Conservation (phyloP, 306 rosid genomes). For the Prunus mume region DNA sequence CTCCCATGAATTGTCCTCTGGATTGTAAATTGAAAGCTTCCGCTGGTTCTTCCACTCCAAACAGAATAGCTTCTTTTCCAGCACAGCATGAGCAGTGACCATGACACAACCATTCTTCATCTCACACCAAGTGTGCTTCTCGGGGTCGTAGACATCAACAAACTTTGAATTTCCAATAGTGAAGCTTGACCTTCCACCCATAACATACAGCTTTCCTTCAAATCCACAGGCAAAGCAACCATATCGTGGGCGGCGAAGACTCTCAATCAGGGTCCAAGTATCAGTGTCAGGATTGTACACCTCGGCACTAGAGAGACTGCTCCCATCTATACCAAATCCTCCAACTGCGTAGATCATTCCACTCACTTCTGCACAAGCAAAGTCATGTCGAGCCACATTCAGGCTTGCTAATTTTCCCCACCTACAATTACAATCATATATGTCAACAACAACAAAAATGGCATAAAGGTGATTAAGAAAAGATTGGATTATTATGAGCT, state of each 20-base stretch:
- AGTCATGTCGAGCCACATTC: slow-evolving; percentile 78
- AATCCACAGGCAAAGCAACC: slow-evolving; percentile 94
- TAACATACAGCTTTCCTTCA: slow-evolving; percentile 86
- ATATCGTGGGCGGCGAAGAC: slow-evolving; percentile 90
- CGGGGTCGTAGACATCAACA: slow-evolving; percentile 73
- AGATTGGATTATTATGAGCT: background rate
- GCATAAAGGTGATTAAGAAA: background rate
- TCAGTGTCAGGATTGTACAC: slow-evolving; percentile 63
- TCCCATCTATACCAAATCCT: slow-evolving; percentile 64
- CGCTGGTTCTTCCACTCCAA: slow-evolving; percentile 98
- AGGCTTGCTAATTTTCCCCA: slow-evolving; percentile 66
- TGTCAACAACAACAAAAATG: background rate
- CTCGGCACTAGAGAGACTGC: slow-evolving; percentile 79
- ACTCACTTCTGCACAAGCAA: slow-evolving; percentile 79
- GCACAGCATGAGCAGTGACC: slow-evolving; percentile 91
- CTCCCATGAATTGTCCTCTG: slow-evolving; percentile 78
- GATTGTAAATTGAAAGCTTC: slow-evolving; percentile 66
- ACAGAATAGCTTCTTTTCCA: slow-evolving; percentile 78
- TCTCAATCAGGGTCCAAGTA: slow-evolving; percentile 71
- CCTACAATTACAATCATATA: slow-evolving; percentile 43
- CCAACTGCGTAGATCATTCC: slow-evolving; percentile 89
- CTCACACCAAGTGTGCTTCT: slow-evolving; percentile 71
- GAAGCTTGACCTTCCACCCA: slow-evolving; percentile 97
- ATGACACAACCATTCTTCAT: slow-evolving; percentile 96
- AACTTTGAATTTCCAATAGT: slow-evolving; percentile 89